Base-by-base conservation (phyloP, 108 stramenopile genomes). In the Schizochytrium sp. region DNA sequence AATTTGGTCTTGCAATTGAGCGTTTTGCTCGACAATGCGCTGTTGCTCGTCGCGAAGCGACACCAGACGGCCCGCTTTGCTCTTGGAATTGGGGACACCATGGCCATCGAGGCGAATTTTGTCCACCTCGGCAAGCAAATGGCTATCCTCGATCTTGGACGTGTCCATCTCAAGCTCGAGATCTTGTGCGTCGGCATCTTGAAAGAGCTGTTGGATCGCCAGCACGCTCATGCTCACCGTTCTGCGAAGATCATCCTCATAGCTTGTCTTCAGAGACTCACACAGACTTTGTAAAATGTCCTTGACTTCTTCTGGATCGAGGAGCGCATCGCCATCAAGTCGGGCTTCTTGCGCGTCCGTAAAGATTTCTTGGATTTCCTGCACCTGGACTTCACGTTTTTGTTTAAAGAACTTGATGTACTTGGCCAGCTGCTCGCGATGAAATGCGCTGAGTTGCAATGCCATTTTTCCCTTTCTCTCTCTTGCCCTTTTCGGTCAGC, bases 191-290 rank as follows among this genome's bases (percentile, higher is more conserved):
- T 83, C 76, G 6, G 76, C 76, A 23, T 83, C 76, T 23, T 83
- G 76, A 18, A 83, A 83, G n/a, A 83, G 51, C 51, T 83, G 76
- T 23, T 83, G 76, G 51, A 83, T 83, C 19, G 76, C 76, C 6
- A 83, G 51, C 48, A 83, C 51, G 76, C 76, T 83, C 76, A 83
- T 83, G 51, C 51, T 83, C 63, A 83, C 76, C 44, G 76, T 83
- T 23, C 76, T 83, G 2, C 76, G 76, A 8, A 83, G 76, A 83
- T 83, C 76, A 25, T 83, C 76, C 45, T 83, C 76, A 4, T 53
- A 83, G 51, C 51, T 83, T 55, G 76, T 53, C 76, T 53, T 83
- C 43, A 83, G 16, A 12, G 76, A 83, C 19, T 83, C 48, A 45
- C 76, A 53, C 6, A 83, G 28, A 16, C 48, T 53, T 2, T 53